Percentiles rank a stretch among this genome's conserved stretches.
These are phyloP conservation scores for Vitellaria paradoxa DNA, from an alignment of 179 eudicot genomes.

Conservation along the genomic window DNA sequence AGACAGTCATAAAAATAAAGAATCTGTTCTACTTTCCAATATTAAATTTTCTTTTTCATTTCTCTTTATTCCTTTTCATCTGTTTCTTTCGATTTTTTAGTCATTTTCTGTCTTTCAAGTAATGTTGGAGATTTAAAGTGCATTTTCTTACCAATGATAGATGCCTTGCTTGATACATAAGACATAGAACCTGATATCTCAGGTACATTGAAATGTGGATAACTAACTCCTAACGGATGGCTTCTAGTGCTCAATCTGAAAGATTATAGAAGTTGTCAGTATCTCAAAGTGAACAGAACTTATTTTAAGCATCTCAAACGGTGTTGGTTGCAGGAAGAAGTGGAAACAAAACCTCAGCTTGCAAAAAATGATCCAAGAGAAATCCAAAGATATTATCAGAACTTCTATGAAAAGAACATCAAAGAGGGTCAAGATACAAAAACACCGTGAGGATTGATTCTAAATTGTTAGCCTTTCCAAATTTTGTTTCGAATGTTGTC, in stretches of 20 bases:
- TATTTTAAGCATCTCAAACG: background rate
- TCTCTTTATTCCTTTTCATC: background rate
- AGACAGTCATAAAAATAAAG: background rate
- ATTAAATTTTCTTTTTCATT: background rate
- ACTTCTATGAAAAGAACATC: constrained; percentile 68
- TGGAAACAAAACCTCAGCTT: constrained; percentile 48
- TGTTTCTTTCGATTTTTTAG: background rate
- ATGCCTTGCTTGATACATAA: background rate
- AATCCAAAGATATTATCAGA: constrained; percentile 71
- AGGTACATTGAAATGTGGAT: background rate
- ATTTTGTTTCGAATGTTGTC: background rate
- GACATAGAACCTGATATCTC: background rate
- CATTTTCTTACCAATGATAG: background rate
- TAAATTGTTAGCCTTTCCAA: constrained; percentile 6
- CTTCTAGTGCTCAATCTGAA: background rate
- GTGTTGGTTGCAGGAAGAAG: constrained; percentile 68
- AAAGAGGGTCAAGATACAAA: constrained; percentile 74
- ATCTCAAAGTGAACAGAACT: background rate
- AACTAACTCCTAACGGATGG: background rate
- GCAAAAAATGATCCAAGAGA: constrained; percentile 72
- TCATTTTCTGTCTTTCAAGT: background rate
- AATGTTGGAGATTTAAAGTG: background rate
- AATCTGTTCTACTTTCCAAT: background rate
- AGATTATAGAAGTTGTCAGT: background rate
- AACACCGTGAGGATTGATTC: constrained; percentile 63